Evolutionary conservation across 1,139 yeast genomes (phyloP).

Genomic region (Groenewaldozyma sp.): DNA sequence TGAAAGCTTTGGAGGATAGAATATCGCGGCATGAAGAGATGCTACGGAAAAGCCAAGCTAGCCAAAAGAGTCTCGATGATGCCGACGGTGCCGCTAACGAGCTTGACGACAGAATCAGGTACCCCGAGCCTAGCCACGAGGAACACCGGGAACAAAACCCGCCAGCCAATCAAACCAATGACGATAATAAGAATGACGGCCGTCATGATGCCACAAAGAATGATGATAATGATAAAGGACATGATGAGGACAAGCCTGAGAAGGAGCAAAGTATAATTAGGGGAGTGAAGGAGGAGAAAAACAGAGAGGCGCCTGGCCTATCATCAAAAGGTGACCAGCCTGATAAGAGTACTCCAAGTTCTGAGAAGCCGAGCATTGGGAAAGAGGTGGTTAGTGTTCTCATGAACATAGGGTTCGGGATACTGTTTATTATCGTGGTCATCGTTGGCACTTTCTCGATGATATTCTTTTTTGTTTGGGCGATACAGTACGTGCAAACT

Average conservation of each 20-base stretch:
- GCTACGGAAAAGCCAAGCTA: neutral
- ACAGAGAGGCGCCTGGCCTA: neutral
- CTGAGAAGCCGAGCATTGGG: no score
- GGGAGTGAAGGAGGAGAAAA: neutral
- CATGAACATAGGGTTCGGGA: no score
- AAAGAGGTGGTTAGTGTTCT: no score
- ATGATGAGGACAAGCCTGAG: neutral
- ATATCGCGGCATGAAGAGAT: slow-evolving; percentile 11
- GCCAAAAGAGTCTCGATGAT: neutral
- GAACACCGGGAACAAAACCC: neutral
- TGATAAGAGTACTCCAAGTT: no score
- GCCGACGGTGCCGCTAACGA: neutral
- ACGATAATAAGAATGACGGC: neutral
- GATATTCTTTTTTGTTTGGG: no score
- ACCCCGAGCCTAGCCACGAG: neutral
- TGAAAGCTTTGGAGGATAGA: slow-evolving; percentile 15
- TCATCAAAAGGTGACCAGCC: neutral
- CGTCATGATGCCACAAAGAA: neutral
- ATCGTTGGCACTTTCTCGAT: no score
- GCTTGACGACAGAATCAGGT: neutral
- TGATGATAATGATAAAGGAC: neutral
- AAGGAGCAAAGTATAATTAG: neutral
- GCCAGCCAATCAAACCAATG: neutral
- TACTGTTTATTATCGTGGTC: no score
- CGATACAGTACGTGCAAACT: no score